Conservation (phyloP, 352 stramenopile genomes). For the Globisporangium alternatum region DNA sequence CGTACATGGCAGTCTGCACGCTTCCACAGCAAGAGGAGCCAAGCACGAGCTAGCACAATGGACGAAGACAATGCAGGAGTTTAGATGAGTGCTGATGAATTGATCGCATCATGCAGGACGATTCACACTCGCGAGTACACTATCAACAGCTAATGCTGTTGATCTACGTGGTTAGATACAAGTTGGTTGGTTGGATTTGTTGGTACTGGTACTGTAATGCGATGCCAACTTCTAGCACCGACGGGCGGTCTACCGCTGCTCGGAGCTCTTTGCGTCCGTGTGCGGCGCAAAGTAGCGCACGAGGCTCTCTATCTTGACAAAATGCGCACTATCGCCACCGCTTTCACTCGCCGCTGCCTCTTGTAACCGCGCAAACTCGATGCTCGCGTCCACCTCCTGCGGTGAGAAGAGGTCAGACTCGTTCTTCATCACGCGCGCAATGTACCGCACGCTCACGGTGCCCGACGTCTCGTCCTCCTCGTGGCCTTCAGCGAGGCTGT, state of each 20-base stretch:
- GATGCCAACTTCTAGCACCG: too few species aligned
- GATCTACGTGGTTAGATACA: background rate
- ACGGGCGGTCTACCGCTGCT: background rate
- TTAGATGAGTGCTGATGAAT: too few species aligned
- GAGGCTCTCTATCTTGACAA: constrained; percentile 10
- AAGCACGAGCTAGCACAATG: background rate
- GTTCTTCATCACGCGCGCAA: constrained; percentile 47
- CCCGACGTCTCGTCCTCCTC: constrained; percentile 46
- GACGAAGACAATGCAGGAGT: background rate
- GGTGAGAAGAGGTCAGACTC: constrained; percentile 53
- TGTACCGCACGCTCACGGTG: constrained; percentile 49
- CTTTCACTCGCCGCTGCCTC: background rate
- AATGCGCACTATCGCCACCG: background rate
- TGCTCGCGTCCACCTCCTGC: constrained; percentile 47
- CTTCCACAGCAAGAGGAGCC: constrained; percentile 21
- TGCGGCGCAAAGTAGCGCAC: constrained; percentile 11
- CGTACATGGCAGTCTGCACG: constrained; percentile 36
- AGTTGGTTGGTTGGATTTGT: background rate
- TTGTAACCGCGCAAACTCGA: constrained; percentile 31
- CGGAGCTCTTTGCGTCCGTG: background rate
- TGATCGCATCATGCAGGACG: too few species aligned
- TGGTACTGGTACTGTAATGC: too few species aligned
- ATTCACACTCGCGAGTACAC: too few species aligned
- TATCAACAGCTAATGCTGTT: background rate
- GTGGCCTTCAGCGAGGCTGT: constrained; percentile 48